Evolutionary conservation across 2,329 filamentous ascomycete genomes (phyloP).

Genomic region (Curvularia hawaiiensis): DNA sequence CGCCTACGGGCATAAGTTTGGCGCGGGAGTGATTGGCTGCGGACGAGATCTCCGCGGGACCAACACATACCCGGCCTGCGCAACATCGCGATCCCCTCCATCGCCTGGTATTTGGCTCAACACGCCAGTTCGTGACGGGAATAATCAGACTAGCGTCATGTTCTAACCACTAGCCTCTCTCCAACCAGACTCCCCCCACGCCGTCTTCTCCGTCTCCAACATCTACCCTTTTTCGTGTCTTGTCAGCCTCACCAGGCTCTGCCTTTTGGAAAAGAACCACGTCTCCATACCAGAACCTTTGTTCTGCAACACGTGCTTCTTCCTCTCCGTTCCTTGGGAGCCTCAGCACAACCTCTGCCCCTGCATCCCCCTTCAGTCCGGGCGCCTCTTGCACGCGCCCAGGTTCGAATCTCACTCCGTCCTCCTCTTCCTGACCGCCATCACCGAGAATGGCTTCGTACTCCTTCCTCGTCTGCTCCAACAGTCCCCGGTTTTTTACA

Average conservation of each 20-base stretch:
- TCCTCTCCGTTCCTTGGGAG: constrained; percentile 29
- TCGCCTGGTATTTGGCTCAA: background rate
- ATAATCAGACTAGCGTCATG: background rate
- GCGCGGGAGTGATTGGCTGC: constrained; percentile 13
- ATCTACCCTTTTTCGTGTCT: constrained; percentile 24
- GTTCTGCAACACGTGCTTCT: constrained; percentile 15
- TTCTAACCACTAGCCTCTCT: constrained; percentile 21
- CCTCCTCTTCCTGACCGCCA: background rate
- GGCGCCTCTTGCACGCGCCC: constrained; percentile 24
- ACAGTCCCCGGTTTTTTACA: constrained; percentile 22
- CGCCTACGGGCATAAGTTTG: constrained; percentile 1
- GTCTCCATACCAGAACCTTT: constrained; percentile 36
- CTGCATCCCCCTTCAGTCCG: constrained; percentile 20
- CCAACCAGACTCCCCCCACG: constrained; percentile 34
- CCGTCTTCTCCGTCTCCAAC: constrained; percentile 10
- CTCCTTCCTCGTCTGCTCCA: constrained; percentile 18
- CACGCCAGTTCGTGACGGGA: background rate
- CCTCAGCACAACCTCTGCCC: constrained; percentile 27
- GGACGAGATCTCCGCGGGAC: background rate
- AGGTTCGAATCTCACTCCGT: constrained; percentile 18
- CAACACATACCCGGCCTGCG: background rate
- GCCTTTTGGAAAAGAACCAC: constrained; percentile 29
- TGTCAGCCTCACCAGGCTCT: constrained; percentile 7
- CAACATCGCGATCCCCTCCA: background rate
- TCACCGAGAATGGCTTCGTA: constrained; percentile 27